Evolutionary conservation across 208 protist species (phyloP).

Genomic region (Leishmania amazonensis): DNA sequence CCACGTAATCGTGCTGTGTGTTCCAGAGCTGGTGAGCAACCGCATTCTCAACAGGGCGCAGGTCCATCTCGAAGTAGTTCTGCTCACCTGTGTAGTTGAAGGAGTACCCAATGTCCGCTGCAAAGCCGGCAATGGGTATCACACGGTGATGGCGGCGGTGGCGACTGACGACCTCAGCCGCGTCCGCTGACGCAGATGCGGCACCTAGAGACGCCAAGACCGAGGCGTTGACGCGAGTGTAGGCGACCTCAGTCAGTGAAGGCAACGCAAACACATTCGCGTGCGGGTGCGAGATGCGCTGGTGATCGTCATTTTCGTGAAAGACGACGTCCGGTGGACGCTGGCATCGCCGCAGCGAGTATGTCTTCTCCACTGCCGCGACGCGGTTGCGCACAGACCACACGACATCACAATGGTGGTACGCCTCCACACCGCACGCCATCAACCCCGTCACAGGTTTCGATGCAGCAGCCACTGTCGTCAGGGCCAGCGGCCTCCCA

Average conservation of each 20-base stretch:
- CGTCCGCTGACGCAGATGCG: not conserved
- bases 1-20: conserved; percentile 35
- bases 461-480: not conserved
- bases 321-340: conserved; percentile 68
- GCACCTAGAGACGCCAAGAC: not conserved
- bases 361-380: conserved; percentile 62
- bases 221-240: conserved; percentile 9
- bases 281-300: conserved; percentile 13
- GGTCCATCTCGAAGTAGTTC: conserved; percentile 53
- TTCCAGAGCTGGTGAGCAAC: conserved; percentile 51
- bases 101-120: conserved; percentile 48
- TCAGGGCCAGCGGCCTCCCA: conserved; percentile 5
- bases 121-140: conserved; percentile 71
- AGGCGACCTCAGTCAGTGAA: conserved; percentile 33
- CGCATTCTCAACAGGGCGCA: conserved; percentile 30
- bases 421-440: conserved; percentile 69
- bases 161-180: not conserved
- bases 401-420: conserved; percentile 70
- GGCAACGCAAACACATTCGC: conserved; percentile 38
- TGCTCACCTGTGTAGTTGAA: conserved; percentile 71
- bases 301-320: conserved; percentile 44
- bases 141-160: conserved; percentile 33
- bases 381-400: conserved; percentile 73
- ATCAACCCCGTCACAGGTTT: conserved; percentile 25
- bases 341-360: conserved; percentile 82